These are phyloP conservation scores for Plantago lanceolata DNA, from an alignment of 305 asterid genomes.

Conservation along the genomic window DNA sequence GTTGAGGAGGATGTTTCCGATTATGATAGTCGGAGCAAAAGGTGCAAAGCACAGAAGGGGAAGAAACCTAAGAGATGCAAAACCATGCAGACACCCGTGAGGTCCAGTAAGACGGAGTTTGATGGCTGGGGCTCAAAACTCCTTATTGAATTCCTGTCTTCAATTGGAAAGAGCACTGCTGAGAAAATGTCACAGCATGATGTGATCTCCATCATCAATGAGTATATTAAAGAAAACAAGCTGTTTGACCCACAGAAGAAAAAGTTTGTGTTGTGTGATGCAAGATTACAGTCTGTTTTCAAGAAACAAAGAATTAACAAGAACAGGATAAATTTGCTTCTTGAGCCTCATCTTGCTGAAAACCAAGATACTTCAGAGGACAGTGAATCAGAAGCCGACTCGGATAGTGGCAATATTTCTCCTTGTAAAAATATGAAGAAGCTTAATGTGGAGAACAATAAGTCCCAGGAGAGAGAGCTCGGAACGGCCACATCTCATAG, in stretches of 20 bases:
- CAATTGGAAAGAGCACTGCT: constrained; percentile 52
- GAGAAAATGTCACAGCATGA: constrained; percentile 46
- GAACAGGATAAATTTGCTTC: constrained; percentile 44
- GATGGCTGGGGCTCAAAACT: constrained; percentile 74
- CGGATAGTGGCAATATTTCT: constrained; percentile 27
- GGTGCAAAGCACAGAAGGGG: constrained; percentile 29
- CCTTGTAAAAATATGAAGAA: constrained; percentile 33
- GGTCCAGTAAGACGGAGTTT: constrained; percentile 44
- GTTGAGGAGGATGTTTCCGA: constrained; percentile 47
- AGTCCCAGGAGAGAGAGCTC: constrained; percentile 24
- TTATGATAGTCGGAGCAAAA: constrained; percentile 25
- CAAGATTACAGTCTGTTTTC: constrained; percentile 42
- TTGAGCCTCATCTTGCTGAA: constrained; percentile 64
- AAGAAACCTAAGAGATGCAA: constrained; percentile 31
- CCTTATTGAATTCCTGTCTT: constrained; percentile 59
- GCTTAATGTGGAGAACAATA: constrained; percentile 32
- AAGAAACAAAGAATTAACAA: constrained; percentile 36
- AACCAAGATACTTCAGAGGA: constrained; percentile 51
- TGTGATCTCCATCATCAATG: constrained; percentile 45
- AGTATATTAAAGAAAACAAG: constrained; percentile 50
- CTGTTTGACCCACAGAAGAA: constrained; percentile 47
- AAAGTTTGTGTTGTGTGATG: constrained; percentile 54
- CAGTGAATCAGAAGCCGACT: constrained; percentile 35
- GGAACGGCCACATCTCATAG: constrained; percentile 26
- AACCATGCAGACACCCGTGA: constrained; percentile 27